Evolutionary conservation across 2,329 filamentous ascomycete species (phyloP).

Genomic region (Drechslerella dactyloides): DNA sequence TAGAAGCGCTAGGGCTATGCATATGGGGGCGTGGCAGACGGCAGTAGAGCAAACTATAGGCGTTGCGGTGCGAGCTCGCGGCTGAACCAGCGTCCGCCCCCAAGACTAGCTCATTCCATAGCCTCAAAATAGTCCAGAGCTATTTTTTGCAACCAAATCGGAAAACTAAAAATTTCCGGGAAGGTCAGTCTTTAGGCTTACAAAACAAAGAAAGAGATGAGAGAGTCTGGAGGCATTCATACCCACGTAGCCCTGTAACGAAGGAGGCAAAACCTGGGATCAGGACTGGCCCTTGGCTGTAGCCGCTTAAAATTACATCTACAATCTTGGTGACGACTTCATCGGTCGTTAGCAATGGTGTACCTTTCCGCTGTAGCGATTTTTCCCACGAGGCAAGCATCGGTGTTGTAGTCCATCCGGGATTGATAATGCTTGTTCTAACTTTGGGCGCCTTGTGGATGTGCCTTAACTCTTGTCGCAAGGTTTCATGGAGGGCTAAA

Average conservation of each 20-base stretch:
- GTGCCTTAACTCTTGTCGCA: conserved; percentile 66
- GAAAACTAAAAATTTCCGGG: too few relatives aligned
- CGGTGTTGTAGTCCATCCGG: conserved; percentile 67
- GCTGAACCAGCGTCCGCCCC: too few relatives aligned
- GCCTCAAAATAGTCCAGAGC: background rate
- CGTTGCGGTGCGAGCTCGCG: too few relatives aligned
- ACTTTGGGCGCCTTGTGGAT: conserved; percentile 69
- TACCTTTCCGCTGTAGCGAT: background rate
- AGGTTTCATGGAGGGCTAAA: conserved; percentile 71
- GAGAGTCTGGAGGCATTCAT: background rate
- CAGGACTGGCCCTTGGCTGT: conserved; percentile 3
- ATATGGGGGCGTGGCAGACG: too few relatives aligned
- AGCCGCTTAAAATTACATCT: conserved; percentile 6
- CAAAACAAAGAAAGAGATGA: background rate
- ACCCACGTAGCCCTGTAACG: conserved; percentile 1
- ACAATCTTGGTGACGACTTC: conserved; percentile 13
- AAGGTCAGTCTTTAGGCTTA: too few relatives aligned
- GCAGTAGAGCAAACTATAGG: too few relatives aligned
- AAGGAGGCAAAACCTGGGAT: background rate
- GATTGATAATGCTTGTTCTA: conserved; percentile 69
- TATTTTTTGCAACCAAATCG: background rate
- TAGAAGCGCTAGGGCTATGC: too few relatives aligned
- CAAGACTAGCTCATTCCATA: too few relatives aligned
- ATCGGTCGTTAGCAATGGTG: conserved; percentile 2
- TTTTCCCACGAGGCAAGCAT: conserved; percentile 8